These are phyloP conservation scores for Alternaria brassicicola DNA, from an alignment of 2,329 filamentous ascomycete genomes.

Conservation along the genomic window DNA sequence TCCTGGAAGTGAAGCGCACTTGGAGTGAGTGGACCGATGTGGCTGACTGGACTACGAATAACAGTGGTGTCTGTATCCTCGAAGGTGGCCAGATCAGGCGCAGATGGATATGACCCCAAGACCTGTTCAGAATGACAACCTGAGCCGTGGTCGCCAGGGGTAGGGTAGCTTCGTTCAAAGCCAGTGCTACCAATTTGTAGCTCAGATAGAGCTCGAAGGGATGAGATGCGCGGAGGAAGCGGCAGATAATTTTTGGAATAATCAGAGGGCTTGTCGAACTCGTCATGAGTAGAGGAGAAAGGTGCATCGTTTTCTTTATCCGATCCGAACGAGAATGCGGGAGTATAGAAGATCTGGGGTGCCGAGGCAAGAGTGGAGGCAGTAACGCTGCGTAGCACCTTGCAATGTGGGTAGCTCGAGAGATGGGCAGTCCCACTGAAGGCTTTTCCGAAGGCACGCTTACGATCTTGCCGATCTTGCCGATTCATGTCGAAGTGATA, in stretches of 20 bases:
- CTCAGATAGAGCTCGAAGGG: neutral
- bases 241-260: neutral
- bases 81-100: conserved; percentile 4
- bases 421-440: conserved; percentile 8
- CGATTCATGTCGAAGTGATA: neutral
- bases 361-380: neutral
- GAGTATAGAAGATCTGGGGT: neutral
- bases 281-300: neutral
- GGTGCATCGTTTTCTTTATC: conserved; percentile 12
- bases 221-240: neutral
- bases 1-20: conserved; percentile 20
- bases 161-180: neutral
- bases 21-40: conserved; percentile 8
- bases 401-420: conserved; percentile 1
- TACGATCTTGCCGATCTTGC: conserved; percentile 18
- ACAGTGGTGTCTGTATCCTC: neutral
- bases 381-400: neutral
- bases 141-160: neutral
- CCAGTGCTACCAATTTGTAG: neutral
- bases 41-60: neutral
- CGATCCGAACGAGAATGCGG: neutral
- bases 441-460: conserved; percentile 26
- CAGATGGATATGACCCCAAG: neutral
- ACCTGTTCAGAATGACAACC: neutral
- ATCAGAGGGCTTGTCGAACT: neutral